Evolutionary conservation across 345 rosid genomes (phyloP), one percentile per base, ranked within the genome.

Genomic region (Firmiana major): DNA sequence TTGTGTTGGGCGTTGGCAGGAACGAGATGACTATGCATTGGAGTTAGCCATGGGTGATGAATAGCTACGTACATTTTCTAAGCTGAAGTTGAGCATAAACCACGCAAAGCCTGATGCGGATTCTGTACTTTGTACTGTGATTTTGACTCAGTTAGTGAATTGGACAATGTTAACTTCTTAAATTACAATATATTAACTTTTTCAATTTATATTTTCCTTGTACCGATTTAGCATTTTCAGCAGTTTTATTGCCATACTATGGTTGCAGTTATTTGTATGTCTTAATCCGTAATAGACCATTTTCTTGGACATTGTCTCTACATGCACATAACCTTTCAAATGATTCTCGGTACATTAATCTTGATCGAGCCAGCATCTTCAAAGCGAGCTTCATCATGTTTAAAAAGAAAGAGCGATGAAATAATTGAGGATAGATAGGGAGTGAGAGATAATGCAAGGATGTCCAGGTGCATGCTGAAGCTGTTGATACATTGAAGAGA

Each of bases 41-140:
- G 99, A 95, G 88, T 83, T 95, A 64, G 97, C 99, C 67, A 83
- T 89, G 93, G 98, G 80, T 71, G 99, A 94, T 77, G 99, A 94
- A 79, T 94, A 82, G 74, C 51, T 46, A 12, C 16, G 38, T 40
- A n/a, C 42, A 28, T 51, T 73, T 22, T 59, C 42, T 12, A 46
- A 71, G 65, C 38, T 12, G 73, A 79, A 51, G 54, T 62, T 62
- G 40, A 76, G 77, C 59, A 74, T 65, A 58, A 8, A 34, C 70
- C 58, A 65, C 77, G 78, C 12, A 57, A 66, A 53, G 78, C 74
- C 40, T 42, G 65, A 59, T 73, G 63, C n/a, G 19, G 54, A 63
- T 74, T 55, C 65, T 55, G 40, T 74, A 60, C 9, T 40, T 71
- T 51, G 17, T 16, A 48, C 22, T 48, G 15, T 28, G 74, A 51